Evolutionary conservation across 2,329 filamentous ascomycete genomes (phyloP), one percentile per base, ranked within the genome.

Genomic region (Lecanicillium sp.): DNA sequence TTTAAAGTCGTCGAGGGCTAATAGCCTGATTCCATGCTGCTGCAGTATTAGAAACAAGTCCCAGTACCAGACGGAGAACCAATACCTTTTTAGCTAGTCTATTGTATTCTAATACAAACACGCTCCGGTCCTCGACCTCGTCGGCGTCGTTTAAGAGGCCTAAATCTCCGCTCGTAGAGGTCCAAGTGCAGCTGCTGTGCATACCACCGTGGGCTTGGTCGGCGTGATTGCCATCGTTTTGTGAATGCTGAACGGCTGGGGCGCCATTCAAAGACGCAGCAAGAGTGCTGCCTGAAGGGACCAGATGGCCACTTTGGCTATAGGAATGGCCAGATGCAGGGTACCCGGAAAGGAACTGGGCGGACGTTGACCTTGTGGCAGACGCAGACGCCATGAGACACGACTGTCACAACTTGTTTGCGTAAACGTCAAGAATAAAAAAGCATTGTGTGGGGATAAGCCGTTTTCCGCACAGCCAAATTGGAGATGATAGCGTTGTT

Each of bases 91-190:
- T 68, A 3, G 79, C 78, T 5, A 81, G 54, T 4, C 66, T 61
- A 52, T 82, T 82, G 54, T 80, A 83, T 47, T 79, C 72, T 7
- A 68, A 49, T 5, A 80, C 54, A 51, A 74, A 76, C 3, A 57
- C 49, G 2, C 58, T 53, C 20, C 74, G 64, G 38, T 72, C 65
- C 27, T 70, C 66, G 13, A 69, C 53, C 20, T 70, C 68, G 29
- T 75, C 73, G 4, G 59, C 59, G 38, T 77, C 71, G 15, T 63
- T 66, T 22, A 68, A 50, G 13, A 66, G 51, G 3, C 63, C 69
- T 14, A 64, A 48, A 22, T 72, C 72, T 29, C 68, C 70, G 40
- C 69, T 75, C 30, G 71, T 73, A 14, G 72, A 71, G 1, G 72
- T 69, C 77, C 77, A 80, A 3, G 72, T 78, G 30, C 65, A 69